Percentiles rank a stretch among this genome's conserved stretches.
These are phyloP conservation scores for Eremomyces bilateralis DNA, from an alignment of 495 filamentous ascomycete species.

Conservation along the genomic window DNA sequence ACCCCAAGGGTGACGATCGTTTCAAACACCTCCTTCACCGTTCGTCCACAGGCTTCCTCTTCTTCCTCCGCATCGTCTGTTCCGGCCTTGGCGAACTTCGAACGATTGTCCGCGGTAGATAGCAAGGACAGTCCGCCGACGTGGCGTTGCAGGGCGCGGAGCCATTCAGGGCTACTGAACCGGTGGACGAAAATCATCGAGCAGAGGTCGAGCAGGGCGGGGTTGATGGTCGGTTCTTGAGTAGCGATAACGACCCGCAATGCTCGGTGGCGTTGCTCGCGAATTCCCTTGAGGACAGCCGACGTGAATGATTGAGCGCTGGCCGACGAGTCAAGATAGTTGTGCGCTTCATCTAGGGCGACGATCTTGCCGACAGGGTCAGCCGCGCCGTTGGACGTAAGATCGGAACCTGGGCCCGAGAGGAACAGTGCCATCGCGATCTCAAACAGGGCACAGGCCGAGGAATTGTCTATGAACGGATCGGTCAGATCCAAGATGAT, in stretches of 20 bases:
- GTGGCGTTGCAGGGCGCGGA: constrained; percentile 35
- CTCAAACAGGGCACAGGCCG: constrained; percentile 47
- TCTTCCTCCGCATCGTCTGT: too few species aligned
- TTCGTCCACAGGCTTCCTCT: too few species aligned
- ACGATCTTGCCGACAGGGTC: constrained; percentile 30
- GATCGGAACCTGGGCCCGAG: not conserved
- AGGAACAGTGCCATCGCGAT: constrained; percentile 22
- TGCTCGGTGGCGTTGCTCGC: constrained; percentile 48
- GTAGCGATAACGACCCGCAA: constrained; percentile 49
- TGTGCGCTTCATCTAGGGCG: constrained; percentile 37
- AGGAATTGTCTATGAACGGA: constrained; percentile 42
- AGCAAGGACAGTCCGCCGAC: constrained; percentile 19
- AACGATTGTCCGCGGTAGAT: too few species aligned
- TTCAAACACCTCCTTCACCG: not conserved
- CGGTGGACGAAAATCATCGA: constrained; percentile 55
- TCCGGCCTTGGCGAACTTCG: not conserved
- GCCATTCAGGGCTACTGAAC: constrained; percentile 52
- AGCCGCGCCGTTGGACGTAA: not conserved
- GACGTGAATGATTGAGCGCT: constrained; percentile 34
- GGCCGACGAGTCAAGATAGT: constrained; percentile 26
- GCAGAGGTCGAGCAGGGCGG: constrained; percentile 44
- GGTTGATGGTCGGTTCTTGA: constrained; percentile 59
- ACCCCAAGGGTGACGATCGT: not conserved
- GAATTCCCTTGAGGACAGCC: constrained; percentile 38
- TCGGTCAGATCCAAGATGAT: constrained; percentile 60